Evolutionary conservation across 1,284 basidiomycete species (phyloP).

Genomic region (Heimioporus retisporus): DNA sequence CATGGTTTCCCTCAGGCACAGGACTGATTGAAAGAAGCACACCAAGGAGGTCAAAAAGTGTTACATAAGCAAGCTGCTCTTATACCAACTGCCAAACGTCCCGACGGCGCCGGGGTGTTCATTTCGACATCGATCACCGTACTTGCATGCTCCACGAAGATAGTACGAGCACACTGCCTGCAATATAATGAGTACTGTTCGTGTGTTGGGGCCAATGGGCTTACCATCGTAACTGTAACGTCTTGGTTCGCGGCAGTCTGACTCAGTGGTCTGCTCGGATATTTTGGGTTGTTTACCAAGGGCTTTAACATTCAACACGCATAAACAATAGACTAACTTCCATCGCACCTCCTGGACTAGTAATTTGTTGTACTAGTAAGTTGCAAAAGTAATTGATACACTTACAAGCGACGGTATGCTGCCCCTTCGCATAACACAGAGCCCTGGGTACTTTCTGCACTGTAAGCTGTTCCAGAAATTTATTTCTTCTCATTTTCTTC

Average conservation of each 20-base stretch:
- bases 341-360: too few relatives aligned
- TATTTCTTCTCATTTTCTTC: too few relatives aligned
- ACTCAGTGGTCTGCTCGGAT: neutral
- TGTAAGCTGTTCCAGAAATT: too few relatives aligned
- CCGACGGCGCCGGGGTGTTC: slow-evolving; percentile 64
- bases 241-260: neutral
- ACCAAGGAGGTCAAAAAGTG: too few relatives aligned
- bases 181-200: slow-evolving; percentile 13
- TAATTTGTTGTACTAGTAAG: too few relatives aligned
- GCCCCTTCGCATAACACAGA: too few relatives aligned
- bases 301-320: slow-evolving; percentile 28
- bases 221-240: slow-evolving; percentile 30
- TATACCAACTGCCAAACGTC: slow-evolving; percentile 50
- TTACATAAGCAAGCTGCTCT: neutral
- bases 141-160: slow-evolving; percentile 75
- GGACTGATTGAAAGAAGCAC: too few relatives aligned
- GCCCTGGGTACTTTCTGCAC: too few relatives aligned
- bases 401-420: too few relatives aligned
- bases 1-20: too few relatives aligned
- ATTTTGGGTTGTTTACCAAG: slow-evolving; percentile 25
- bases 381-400: too few relatives aligned
- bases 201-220: too few relatives aligned
- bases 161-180: slow-evolving; percentile 68
- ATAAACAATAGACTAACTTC: slow-evolving; percentile 19
- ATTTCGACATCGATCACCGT: slow-evolving; percentile 74